phyloP scores from a whole-genome alignment of 2,329 filamentous ascomycete species.

The Bipolaris sorokiniana region DNA sequence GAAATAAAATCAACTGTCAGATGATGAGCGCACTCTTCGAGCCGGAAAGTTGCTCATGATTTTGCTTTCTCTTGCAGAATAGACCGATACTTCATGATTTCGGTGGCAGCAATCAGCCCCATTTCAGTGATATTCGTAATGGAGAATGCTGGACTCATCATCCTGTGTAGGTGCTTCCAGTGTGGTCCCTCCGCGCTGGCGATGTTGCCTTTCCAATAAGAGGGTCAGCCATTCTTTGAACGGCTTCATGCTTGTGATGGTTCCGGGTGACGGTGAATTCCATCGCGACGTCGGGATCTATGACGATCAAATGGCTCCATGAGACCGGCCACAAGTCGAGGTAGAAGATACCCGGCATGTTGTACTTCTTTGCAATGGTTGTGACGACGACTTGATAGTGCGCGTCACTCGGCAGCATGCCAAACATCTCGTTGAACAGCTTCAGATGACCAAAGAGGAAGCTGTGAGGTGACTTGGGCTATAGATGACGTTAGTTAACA shows the following conservation, averaged over 20 bases:
- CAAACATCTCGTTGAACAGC: slow-evolving; percentile 46
- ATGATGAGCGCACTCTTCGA: slow-evolving; percentile 31
- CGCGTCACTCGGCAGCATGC: slow-evolving; percentile 40
- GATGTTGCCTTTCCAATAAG: slow-evolving; percentile 40
- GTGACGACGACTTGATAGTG: slow-evolving; percentile 48
- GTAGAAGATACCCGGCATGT: slow-evolving; percentile 50
- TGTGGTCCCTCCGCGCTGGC: slow-evolving; percentile 37
- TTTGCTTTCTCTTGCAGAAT: slow-evolving; percentile 29
- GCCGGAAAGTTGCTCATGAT: slow-evolving; percentile 29
- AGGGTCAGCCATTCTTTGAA: slow-evolving; percentile 28
- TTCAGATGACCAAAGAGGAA: slow-evolving; percentile 52
- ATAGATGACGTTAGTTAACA: not conserved
- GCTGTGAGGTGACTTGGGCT: slow-evolving; percentile 52
- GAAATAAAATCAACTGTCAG: slow-evolving; percentile 40
- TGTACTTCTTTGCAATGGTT: slow-evolving; percentile 45
- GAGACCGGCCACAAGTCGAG: slow-evolving; percentile 55
- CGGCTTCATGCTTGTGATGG: slow-evolving; percentile 40
- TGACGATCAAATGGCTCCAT: slow-evolving; percentile 39
- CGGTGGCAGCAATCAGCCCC: slow-evolving; percentile 28
- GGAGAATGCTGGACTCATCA: slow-evolving; percentile 48
- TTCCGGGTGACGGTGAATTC: slow-evolving; percentile 47
- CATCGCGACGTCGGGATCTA: slow-evolving; percentile 48
- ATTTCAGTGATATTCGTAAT: slow-evolving; percentile 39
- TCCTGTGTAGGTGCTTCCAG: slow-evolving; percentile 47
- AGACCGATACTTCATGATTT: slow-evolving; percentile 40